Base-by-base conservation (phyloP, 2,329 filamentous ascomycete genomes). In the Scedosporium minutisporum region DNA sequence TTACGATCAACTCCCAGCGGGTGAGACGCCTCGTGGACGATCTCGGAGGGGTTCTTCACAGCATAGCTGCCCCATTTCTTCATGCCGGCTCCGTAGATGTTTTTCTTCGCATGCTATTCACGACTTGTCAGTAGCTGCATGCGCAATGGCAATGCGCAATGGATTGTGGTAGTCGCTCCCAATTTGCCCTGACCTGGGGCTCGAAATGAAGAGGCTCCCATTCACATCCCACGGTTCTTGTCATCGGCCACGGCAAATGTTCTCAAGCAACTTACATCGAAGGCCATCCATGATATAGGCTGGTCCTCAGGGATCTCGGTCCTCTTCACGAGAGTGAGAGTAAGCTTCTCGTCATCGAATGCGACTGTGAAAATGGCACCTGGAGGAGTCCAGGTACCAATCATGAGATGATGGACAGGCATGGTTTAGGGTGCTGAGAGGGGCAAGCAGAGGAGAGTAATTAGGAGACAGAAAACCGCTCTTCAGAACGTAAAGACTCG, bases 201-300 rank as follows among this genome's bases (percentile, higher is more conserved):
- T 4, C 33, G 33, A 1, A 10, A 38, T 4, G 10, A 5, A 3
- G 25, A 27, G n/a, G 25, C 33, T 38, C 33, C 33, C 9, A 27
- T 12, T 38, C 10, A 38, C 33, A 14, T 14, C 10, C 12, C 33
- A 12, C 10, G 4, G 33, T 38, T 10, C 25, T 27, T 10, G 3
- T 38, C 33, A 4, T 38, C 33, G 10, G 33, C 33, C 4, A 38
- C 10, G 2, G 6, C 33, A 12, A 38, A 3, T 38, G 10, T 12
- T 4, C 10, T 38, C 33, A 48, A 1, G 10, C 10, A 14, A 70
- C 87, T 76, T 78, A 91, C 90, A 73, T 91, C 88, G 70, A 96
- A 93, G 16, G 90, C 88, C 89, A 96, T 93, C 91, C 91, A 96
- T 64, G 91, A 96, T 67, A 96, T 95, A 6, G 91, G 90, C 75